Percentiles rank a stretch among this genome's conserved stretches.
Evolutionary conservation across 768 basidiomycete genomes (phyloP).

Genomic region (Termitomyces sp.): DNA sequence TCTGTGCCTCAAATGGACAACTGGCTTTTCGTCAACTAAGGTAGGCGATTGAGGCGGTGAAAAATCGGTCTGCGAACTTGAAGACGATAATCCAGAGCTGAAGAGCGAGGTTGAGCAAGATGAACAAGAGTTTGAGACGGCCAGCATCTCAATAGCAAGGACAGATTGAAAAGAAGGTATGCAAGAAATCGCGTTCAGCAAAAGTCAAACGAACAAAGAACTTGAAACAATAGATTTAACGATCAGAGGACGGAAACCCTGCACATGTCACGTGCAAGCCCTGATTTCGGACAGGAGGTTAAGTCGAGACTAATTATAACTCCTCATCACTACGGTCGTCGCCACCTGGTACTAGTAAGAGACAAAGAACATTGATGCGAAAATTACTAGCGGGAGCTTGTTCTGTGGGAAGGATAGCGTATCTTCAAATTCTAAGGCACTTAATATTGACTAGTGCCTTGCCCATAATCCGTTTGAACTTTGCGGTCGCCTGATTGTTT

Average conservation of each 20-base stretch:
- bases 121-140: slow-evolving; percentile 10
- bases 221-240: not conserved
- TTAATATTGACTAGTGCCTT: not conserved
- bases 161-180: not conserved
- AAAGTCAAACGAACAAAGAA: not conserved
- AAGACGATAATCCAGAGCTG: slow-evolving; percentile 7
- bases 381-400: too few relatives aligned
- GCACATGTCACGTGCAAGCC: not conserved
- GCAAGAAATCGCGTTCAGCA: slow-evolving; percentile 3
- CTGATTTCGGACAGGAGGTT: too few relatives aligned
- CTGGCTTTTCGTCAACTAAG: not conserved
- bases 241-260: too few relatives aligned
- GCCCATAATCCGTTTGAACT: too few relatives aligned
- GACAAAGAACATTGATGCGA: too few relatives aligned
- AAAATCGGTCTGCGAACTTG: slow-evolving; percentile 13
- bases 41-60: slow-evolving; percentile 11
- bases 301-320: too few relatives aligned
- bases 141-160: slow-evolving; percentile 12
- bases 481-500: too few relatives aligned
- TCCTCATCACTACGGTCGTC: too few relatives aligned
- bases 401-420: not conserved
- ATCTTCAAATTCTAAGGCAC: not conserved
- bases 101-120: slow-evolving; percentile 11
- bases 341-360: too few relatives aligned
- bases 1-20: not conserved